Percentiles rank a stretch among this genome's conserved stretches.
These are phyloP conservation scores for Zalerion maritima DNA, from an alignment of 495 filamentous ascomycete species.

Conservation along the genomic window DNA sequence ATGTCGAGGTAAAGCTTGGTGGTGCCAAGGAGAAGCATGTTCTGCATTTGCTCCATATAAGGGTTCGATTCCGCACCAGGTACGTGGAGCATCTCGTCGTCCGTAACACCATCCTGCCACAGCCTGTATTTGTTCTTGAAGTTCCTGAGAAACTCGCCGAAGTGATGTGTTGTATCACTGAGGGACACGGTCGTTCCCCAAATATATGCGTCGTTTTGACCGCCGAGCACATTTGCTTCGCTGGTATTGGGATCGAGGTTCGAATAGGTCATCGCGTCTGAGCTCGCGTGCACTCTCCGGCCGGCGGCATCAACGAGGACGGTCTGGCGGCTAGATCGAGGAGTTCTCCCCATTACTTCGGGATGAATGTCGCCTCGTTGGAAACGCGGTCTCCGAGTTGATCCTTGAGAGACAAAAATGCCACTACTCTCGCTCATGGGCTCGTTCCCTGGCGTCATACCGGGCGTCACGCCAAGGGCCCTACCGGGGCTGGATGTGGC, in stretches of 20 bases:
- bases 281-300: constrained; percentile 36
- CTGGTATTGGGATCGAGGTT: constrained; percentile 80
- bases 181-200: constrained; percentile 98
- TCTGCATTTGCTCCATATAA: constrained; percentile 74
- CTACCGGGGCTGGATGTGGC: constrained; percentile 73
- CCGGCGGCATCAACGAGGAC: constrained; percentile 74
- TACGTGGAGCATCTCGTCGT: constrained; percentile 52
- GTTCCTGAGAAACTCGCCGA: constrained; percentile 82
- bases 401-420: constrained; percentile 60
- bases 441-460: no score
- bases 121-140: constrained; percentile 88
- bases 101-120: constrained; percentile 69
- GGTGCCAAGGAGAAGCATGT: constrained; percentile 75
- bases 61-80: constrained; percentile 53
- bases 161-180: constrained; percentile 67
- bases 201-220: constrained; percentile 64
- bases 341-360: constrained; percentile 52
- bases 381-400: constrained; percentile 36
- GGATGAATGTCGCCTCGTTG: constrained; percentile 77
- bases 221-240: constrained; percentile 77
- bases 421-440: constrained; percentile 68
- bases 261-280: constrained; percentile 73
- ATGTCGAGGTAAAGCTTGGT: constrained; percentile 77
- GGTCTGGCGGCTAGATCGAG: constrained; percentile 49
- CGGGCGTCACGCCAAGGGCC: constrained; percentile 42